Percentiles rank a stretch among this genome's conserved stretches.
Evolutionary conservation across 2,329 filamentous ascomycete genomes (phyloP).

Genomic region (Fusarium austroafricanum): DNA sequence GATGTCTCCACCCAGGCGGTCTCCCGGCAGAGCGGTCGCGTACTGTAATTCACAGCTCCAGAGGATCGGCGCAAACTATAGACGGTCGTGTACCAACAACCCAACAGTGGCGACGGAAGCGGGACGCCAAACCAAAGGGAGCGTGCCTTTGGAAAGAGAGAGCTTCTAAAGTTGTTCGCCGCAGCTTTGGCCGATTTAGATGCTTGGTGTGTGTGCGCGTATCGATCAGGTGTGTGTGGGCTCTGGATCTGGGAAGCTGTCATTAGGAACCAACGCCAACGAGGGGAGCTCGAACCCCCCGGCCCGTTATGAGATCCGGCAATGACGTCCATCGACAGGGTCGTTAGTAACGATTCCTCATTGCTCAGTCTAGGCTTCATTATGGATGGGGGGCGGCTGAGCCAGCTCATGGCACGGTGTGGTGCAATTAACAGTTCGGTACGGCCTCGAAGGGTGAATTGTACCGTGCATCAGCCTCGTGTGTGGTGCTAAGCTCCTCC

Average conservation of each 20-base stretch:
- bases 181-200: constrained; percentile 31
- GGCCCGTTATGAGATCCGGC: constrained; percentile 37
- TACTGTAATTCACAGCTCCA: constrained; percentile 17
- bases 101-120: constrained; percentile 11
- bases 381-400: constrained; percentile 12
- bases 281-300: constrained; percentile 32
- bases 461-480: constrained; percentile 30
- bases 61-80: constrained; percentile 22
- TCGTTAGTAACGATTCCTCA: constrained; percentile 19
- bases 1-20: constrained; percentile 1
- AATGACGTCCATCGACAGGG: constrained; percentile 34
- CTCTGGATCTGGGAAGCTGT: constrained; percentile 41
- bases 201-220: constrained; percentile 27
- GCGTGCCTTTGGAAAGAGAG: constrained; percentile 18
- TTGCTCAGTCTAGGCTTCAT: constrained; percentile 13
- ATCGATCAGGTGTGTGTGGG: constrained; percentile 41
- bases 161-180: constrained; percentile 25
- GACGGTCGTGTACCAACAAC: constrained; percentile 22
- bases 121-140: constrained; percentile 24
- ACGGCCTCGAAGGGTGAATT: constrained; percentile 14
- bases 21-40: constrained; percentile 27
- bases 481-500: constrained; percentile 34
- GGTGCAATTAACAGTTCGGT: constrained; percentile 27
- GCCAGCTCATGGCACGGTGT: constrained; percentile 32
- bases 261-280: constrained; percentile 35